Conservation (phyloP, 768 basidiomycete genomes). For the Tulasnella sp. region DNA sequence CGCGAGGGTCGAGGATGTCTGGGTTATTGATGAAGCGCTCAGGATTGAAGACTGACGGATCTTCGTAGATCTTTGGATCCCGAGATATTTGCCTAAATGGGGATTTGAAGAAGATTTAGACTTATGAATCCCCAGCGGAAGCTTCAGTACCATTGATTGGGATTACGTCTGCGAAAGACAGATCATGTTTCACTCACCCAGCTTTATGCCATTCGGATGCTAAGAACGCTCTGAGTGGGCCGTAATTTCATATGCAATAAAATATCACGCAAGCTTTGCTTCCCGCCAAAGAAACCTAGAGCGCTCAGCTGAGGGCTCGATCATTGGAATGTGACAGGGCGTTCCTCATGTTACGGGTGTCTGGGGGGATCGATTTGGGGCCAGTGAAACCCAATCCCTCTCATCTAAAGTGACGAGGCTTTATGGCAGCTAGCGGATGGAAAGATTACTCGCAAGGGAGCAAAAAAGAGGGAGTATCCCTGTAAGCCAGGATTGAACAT, state of each 20-base stretch:
- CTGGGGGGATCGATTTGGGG: no score
- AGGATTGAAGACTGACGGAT: background rate
- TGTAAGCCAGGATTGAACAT: background rate
- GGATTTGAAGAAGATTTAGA: background rate
- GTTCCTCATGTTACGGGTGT: no score
- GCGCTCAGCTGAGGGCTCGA: no score
- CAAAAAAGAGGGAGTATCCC: background rate
- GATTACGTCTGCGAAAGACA: no score
- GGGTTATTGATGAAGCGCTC: background rate
- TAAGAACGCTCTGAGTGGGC: no score
- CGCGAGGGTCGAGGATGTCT: background rate
- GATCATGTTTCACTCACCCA: no score
- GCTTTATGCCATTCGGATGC: no score
- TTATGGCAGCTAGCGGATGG: background rate
- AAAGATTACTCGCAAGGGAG: background rate
- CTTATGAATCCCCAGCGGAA: no score
- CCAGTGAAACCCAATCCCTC: background rate
- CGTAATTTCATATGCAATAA: no score
- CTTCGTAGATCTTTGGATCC: background rate
- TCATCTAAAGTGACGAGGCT: background rate
- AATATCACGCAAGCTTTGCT: no score
- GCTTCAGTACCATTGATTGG: background rate
- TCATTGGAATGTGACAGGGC: no score
- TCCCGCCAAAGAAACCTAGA: no score
- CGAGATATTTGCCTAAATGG: background rate